These are phyloP conservation scores for Sherardia arvensis DNA, from an alignment of 257 asterid genomes.

Conservation along the genomic window DNA sequence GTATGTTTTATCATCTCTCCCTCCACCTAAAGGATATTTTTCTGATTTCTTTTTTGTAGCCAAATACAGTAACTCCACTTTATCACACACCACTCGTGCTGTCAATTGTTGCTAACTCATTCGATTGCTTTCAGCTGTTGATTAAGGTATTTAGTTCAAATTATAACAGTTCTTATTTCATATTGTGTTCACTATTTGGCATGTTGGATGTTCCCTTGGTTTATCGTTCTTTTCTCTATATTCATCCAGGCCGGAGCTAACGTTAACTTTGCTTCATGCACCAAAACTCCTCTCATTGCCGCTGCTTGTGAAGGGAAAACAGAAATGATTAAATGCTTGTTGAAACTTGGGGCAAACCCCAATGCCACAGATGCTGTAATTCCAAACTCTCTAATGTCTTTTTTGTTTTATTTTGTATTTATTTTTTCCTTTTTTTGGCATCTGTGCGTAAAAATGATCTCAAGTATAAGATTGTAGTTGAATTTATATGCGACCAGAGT, in stretches of 20 bases:
- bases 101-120: not conserved
- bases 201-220: not conserved
- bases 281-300: not conserved
- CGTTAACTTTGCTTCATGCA: not conserved
- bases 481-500: not conserved
- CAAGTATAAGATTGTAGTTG: not conserved
- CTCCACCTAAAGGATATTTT: not conserved
- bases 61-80: not conserved
- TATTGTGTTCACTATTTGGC: not conserved
- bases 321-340: not conserved
- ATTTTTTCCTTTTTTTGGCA: not conserved
- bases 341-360: conserved; percentile 2
- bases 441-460: not conserved
- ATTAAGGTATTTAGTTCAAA: not conserved
- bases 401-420: not conserved
- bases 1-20: not conserved
- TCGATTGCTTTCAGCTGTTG: conserved; percentile 3
- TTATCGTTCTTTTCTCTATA: not conserved
- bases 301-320: conserved; percentile 1
- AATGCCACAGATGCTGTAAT: not conserved
- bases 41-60: not conserved
- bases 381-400: not conserved
- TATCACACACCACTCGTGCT: not conserved
- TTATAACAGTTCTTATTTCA: not conserved
- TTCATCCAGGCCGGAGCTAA: not conserved